Evolutionary conservation across 257 asterid species (phyloP).

Genomic region (Solanum neorickii): DNA sequence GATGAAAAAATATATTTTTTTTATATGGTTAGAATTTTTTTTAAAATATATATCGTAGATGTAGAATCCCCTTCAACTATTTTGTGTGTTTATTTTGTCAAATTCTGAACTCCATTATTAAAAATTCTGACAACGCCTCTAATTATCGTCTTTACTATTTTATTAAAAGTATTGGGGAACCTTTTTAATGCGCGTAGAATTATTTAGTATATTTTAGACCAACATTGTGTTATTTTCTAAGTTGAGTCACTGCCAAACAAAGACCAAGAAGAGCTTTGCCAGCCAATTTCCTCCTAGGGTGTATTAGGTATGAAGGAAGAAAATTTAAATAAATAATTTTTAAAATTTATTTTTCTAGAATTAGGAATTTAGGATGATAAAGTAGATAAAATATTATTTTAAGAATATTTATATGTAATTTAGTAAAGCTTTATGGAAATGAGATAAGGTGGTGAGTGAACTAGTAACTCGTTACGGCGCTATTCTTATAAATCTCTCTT

Average conservation of each 20-base stretch:
- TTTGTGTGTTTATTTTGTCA: too few species aligned
- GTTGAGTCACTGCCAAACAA: not conserved
- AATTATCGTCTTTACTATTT: not conserved
- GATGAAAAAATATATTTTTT: too few species aligned
- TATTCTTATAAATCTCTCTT: too few species aligned
- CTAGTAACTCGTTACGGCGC: too few species aligned
- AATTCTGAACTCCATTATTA: too few species aligned
- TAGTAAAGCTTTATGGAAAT: not conserved
- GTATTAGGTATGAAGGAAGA: not conserved
- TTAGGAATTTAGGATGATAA: not conserved
- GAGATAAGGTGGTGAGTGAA: not conserved
- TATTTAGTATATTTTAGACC: not conserved
- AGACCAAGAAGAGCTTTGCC: not conserved
- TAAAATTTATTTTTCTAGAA: not conserved
- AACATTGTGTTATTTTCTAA: not conserved
- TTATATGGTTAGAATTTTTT: too few species aligned
- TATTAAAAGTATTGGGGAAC: not conserved
- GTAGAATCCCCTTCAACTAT: rapidly evolving
- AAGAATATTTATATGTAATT: not conserved
- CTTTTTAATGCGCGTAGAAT: not conserved
- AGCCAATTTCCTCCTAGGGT: not conserved
- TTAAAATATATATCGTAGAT: too few species aligned
- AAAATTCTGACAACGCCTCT: too few species aligned
- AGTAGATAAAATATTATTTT: not conserved
- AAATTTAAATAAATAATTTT: not conserved